A percentile compares a stretch with the other conserved stretches of the same genome.
Conservation (phyloP, 2,329 filamentous ascomycete genomes). For the Didymella sp. region DNA sequence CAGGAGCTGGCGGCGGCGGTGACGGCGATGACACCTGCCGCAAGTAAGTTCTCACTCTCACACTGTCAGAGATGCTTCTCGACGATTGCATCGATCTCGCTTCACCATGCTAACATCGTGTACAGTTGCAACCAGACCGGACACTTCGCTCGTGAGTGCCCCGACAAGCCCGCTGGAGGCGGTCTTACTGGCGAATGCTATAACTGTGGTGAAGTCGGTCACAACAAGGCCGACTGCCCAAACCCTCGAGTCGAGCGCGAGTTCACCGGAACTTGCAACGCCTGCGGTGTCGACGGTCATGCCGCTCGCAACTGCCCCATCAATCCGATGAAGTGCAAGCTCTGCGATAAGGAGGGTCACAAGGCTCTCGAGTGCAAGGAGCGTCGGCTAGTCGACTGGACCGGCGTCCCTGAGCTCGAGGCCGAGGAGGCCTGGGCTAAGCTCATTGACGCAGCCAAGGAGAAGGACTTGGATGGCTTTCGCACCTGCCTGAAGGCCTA, state of each 20-base stretch:
- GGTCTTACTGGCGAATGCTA: conserved; percentile 59
- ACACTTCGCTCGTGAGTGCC: conserved; percentile 59
- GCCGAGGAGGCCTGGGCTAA: conserved; percentile 59
- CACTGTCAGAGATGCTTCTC: neutral
- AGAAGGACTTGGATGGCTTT: conserved; percentile 60
- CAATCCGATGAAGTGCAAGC: conserved; percentile 61
- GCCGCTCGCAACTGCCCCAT: conserved; percentile 68
- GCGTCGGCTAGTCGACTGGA: conserved; percentile 44
- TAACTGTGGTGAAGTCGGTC: conserved; percentile 67
- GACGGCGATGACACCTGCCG: conserved; percentile 50
- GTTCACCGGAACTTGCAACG: conserved; percentile 66
- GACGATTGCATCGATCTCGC: neutral
- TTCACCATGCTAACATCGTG: conserved; percentile 34
- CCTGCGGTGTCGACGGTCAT: conserved; percentile 63
- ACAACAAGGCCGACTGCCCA: conserved; percentile 68
- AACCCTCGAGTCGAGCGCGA: conserved; percentile 61
- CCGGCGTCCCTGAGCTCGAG: conserved; percentile 55
- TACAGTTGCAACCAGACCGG: conserved; percentile 52
- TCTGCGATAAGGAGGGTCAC: conserved; percentile 60
- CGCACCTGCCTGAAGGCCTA: conserved; percentile 57
- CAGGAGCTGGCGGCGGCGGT: conserved; percentile 35
- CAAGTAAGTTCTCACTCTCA: conserved; percentile 46
- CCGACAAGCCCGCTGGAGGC: conserved; percentile 49
- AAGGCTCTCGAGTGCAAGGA: conserved; percentile 58
- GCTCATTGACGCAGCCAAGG: conserved; percentile 58